phyloP scores from a whole-genome alignment of 1,284 basidiomycete species.

The Coriolopsis trogii region DNA sequence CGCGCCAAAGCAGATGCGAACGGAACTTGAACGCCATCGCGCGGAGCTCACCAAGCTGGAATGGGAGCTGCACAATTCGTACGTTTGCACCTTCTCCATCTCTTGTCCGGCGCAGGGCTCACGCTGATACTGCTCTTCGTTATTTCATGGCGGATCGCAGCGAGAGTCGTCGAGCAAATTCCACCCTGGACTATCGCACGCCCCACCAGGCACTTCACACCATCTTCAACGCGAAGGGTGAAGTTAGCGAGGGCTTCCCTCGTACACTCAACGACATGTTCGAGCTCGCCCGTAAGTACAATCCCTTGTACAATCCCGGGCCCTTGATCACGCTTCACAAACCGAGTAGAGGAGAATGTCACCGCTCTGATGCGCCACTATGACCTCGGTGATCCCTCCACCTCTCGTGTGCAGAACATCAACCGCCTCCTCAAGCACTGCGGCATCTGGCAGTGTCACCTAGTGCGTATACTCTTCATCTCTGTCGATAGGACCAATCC shows the following conservation, averaged over 20 bases:
- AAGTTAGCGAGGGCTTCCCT: slow-evolving; percentile 47
- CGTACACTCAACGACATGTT: slow-evolving; percentile 49
- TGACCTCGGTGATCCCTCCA: slow-evolving; percentile 31
- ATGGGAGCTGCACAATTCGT: no score
- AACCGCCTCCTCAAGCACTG: no score
- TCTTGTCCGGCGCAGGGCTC: neutral
- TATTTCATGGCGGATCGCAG: slow-evolving; percentile 30
- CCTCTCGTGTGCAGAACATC: slow-evolving; percentile 45
- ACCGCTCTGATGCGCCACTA: slow-evolving; percentile 48
- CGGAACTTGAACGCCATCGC: no score
- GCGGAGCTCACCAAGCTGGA: no score
- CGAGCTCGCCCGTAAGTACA: slow-evolving; percentile 47
- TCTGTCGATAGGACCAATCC: no score
- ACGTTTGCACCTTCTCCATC: neutral
- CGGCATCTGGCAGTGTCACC: no score
- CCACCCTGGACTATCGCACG: slow-evolving; percentile 43
- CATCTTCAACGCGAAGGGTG: slow-evolving; percentile 48
- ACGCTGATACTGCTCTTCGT: neutral
- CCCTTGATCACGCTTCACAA: neutral
- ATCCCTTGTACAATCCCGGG: neutral
- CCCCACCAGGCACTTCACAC: slow-evolving; percentile 44
- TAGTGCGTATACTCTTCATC: no score
- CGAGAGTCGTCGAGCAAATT: slow-evolving; percentile 56
- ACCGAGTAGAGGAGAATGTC: slow-evolving; percentile 34
- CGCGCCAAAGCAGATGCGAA: no score